Conservation (phyloP, 2,329 filamentous ascomycete species). For the Colletotrichum filicis region DNA sequence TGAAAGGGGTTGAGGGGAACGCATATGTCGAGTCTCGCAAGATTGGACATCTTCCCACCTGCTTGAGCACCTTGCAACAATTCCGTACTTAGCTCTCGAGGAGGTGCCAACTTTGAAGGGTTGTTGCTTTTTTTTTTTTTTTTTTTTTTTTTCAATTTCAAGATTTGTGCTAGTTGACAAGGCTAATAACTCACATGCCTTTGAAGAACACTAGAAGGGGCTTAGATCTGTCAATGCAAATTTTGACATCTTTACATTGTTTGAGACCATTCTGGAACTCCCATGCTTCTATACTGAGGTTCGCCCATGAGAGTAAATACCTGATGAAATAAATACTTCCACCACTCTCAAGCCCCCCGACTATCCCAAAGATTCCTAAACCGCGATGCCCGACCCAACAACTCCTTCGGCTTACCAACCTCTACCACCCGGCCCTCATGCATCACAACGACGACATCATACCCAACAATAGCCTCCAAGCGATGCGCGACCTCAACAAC, state of each 20-base stretch:
- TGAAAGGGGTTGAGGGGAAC: too few relatives aligned
- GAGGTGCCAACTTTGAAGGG: background rate
- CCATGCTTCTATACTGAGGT: too few relatives aligned
- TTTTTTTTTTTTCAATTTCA: background rate
- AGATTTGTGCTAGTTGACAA: background rate
- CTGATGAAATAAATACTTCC: too few relatives aligned
- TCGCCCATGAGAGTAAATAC: too few relatives aligned
- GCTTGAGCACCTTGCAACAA: background rate
- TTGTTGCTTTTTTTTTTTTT: background rate
- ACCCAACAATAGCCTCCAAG: slow-evolving; percentile 41
- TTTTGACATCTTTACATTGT: too few relatives aligned
- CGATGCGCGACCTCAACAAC: slow-evolving; percentile 45
- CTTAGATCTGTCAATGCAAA: too few relatives aligned
- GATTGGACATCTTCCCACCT: background rate
- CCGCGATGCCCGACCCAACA: slow-evolving; percentile 37
- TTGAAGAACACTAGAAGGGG: background rate
- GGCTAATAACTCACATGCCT: background rate
- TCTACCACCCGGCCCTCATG: slow-evolving; percentile 41
- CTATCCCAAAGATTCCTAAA: slow-evolving; percentile 41
- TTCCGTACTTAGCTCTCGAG: background rate
- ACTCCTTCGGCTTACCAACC: slow-evolving; percentile 38
- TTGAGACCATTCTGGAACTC: too few relatives aligned
- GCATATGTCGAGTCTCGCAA: background rate
- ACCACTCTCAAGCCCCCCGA: slow-evolving; percentile 23
- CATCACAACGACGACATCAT: slow-evolving; percentile 44